Percentiles rank a stretch among this genome's conserved stretches.
Evolutionary conservation across 805 yeast genomes (phyloP).

Genomic region (Kodamaea neixiangensis): DNA sequence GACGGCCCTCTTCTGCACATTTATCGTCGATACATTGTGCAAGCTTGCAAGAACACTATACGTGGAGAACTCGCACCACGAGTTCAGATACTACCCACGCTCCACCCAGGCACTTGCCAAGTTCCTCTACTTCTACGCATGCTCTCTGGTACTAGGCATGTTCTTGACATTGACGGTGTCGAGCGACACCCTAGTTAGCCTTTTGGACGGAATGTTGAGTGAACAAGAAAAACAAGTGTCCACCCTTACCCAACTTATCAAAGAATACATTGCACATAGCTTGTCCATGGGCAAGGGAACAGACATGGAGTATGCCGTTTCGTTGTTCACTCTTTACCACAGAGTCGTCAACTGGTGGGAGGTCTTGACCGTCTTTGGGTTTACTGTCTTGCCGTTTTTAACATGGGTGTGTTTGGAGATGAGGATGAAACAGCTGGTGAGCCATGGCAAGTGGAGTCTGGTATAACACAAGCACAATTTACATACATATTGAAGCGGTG

Average conservation of each 20-base stretch:
- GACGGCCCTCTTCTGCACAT: constrained; percentile 18
- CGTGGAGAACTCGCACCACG: constrained; percentile 15
- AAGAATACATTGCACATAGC: constrained; percentile 17
- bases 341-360: constrained; percentile 20
- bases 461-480: background rate
- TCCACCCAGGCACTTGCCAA: constrained; percentile 17
- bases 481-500: background rate
- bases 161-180: constrained; percentile 16
- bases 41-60: constrained; percentile 16
- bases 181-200: constrained; percentile 25
- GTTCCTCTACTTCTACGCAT: constrained; percentile 26
- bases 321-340: constrained; percentile 11
- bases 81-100: constrained; percentile 17
- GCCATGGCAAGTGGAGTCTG: background rate
- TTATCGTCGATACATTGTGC: constrained; percentile 12
- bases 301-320: constrained; percentile 5
- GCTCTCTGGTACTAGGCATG: constrained; percentile 17
- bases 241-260: constrained; percentile 19
- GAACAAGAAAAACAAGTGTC: constrained; percentile 11
- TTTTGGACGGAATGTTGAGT: constrained; percentile 10
- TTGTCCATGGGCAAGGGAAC: background rate
- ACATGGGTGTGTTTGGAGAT: constrained; percentile 24
- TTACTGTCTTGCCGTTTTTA: constrained; percentile 23
- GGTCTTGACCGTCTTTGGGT: constrained; percentile 20
- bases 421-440: constrained; percentile 3